Evolutionary conservation across 1,284 basidiomycete species (phyloP), one percentile per base, ranked within the genome.

Genomic region (Ganoderma boninense): DNA sequence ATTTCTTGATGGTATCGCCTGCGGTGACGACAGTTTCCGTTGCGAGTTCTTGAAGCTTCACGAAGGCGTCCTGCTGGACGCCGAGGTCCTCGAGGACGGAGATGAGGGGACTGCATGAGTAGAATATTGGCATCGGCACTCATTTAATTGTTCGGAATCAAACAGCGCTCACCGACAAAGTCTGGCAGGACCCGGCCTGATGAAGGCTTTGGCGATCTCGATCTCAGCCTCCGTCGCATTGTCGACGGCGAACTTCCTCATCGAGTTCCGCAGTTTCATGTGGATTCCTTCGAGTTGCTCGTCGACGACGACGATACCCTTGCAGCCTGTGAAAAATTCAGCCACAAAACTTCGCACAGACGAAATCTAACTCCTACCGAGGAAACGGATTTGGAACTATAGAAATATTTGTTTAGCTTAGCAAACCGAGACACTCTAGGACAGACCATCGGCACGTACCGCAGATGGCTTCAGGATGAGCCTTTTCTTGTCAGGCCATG

Each of bases 341-440:
- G 13, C 13, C 4, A 52, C 4, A 52, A 14, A 26, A 11, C 23
- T 23, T 52, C 14, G 23, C 49, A 23, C 14, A 23, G 4, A 14
- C 23, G 5, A 52, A 3, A 26, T 1, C n/a, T 26, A 26, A 26
- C 49, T 52, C 72, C 16, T 64, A 65, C 93, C 93, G 18, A 94
- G 80, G 75, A 95, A 91, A 59, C 93, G 88, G 64, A 95, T 92
- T 80, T 92, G 92, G 77, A 89, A 93, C 88, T 92, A 32, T 3
- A 66, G 32, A 29, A 13, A 35, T 20, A 14, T 11, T 26, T 52
- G 26, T 8, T 54, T 20, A 60, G 43, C 14, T 20, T 4, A 32
- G 29, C 29, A 16, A 59, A n/a, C 4, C 14, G 29, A 1, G 0
- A 8, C 42, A 10, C 10, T 38, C 8, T 5, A 18, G 59, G 32